These are phyloP conservation scores for Wickerhamiella spandovensis DNA, from an alignment of 805 yeast genomes.

Conservation along the genomic window DNA sequence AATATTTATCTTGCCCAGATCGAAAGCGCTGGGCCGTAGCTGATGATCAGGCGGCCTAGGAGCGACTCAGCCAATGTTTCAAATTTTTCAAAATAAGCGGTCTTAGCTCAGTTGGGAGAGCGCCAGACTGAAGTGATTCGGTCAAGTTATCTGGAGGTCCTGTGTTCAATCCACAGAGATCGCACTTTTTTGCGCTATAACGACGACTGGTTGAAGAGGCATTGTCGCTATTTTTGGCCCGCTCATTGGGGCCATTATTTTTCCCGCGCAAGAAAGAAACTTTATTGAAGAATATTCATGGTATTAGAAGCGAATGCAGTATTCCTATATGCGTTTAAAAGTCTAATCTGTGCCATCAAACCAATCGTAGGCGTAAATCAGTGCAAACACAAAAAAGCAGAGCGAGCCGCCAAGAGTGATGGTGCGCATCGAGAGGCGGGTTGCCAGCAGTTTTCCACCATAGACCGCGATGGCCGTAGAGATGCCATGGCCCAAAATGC, in stretches of 20 bases:
- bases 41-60: too few species aligned
- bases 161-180: conserved; percentile 71
- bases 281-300: too few species aligned
- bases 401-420: conserved; percentile 84
- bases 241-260: too few species aligned
- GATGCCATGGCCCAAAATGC: conserved; percentile 73
- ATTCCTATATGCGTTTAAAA: not conserved
- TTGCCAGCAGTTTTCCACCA: conserved; percentile 85
- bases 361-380: conserved; percentile 58
- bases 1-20: too few species aligned
- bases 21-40: too few species aligned
- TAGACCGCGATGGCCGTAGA: conserved; percentile 86
- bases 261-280: not conserved
- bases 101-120: conserved; percentile 39
- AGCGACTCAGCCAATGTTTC: not conserved
- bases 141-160: conserved; percentile 56
- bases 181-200: conserved; percentile 23
- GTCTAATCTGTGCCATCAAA: not conserved
- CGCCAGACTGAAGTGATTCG: conserved; percentile 32
- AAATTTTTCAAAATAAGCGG: conserved; percentile 22
- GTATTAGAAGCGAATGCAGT: not conserved
- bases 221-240: too few species aligned
- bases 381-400: conserved; percentile 72
- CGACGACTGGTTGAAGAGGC: too few species aligned
- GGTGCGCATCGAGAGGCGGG: conserved; percentile 78